Percentiles rank a stretch among this genome's conserved stretches.
Evolutionary conservation across 495 filamentous ascomycete species (phyloP).

Genomic region (Penicillium simplicissimum): DNA sequence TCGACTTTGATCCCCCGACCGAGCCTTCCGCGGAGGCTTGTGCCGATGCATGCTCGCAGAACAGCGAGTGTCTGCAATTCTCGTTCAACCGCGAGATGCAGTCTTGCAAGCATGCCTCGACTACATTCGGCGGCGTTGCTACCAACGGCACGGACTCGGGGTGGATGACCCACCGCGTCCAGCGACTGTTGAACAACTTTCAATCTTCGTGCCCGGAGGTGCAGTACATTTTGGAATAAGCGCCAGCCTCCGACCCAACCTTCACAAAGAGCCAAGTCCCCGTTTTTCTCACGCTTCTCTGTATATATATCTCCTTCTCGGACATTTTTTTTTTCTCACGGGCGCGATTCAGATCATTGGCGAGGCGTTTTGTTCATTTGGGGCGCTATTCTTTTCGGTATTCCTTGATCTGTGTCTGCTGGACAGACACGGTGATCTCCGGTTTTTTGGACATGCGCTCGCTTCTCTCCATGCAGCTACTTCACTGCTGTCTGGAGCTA

Average conservation of each 20-base stretch:
- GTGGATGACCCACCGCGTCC: constrained; percentile 33
- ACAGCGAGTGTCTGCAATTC: constrained; percentile 45
- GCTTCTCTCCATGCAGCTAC: neutral
- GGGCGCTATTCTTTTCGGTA: constrained; percentile 4
- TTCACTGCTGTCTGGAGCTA: constrained; percentile 3
- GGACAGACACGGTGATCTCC: constrained; percentile 11
- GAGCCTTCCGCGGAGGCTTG: constrained; percentile 34
- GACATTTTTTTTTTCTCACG: constrained; percentile 5
- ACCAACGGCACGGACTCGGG: constrained; percentile 32
- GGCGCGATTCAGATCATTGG: constrained; percentile 15
- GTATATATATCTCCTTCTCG: constrained; percentile 18
- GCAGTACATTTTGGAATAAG: constrained; percentile 29
- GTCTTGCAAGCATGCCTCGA: constrained; percentile 38
- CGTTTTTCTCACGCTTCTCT: neutral
- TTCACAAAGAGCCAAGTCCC: neutral
- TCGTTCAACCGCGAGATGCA: constrained; percentile 32
- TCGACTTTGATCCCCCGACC: constrained; percentile 24
- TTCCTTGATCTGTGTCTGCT: constrained; percentile 7
- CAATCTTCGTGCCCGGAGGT: constrained; percentile 32
- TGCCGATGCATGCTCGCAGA: constrained; percentile 36
- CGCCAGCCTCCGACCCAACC: neutral
- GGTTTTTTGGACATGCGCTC: constrained; percentile 4
- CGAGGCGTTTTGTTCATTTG: constrained; percentile 24
- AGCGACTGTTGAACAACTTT: constrained; percentile 27
- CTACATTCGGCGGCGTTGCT: constrained; percentile 25